Conservation (phyloP, 768 basidiomycete species). For the Antrodiella citrinella region DNA sequence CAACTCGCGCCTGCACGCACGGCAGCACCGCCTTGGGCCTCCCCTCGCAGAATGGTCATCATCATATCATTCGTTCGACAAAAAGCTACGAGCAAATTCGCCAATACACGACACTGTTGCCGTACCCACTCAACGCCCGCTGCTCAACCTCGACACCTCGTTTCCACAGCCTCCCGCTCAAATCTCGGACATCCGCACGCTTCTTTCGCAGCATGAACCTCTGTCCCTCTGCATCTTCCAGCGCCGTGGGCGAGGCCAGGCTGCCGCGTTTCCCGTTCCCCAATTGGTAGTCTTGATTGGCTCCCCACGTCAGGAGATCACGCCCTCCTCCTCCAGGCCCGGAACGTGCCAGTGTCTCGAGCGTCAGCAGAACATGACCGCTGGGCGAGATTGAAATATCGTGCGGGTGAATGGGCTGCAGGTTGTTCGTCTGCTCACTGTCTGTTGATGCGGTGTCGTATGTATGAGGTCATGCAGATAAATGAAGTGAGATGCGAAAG, state of each 20-base stretch:
- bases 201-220: constrained; percentile 51
- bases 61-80: no score
- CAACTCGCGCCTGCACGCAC: no score
- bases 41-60: background rate
- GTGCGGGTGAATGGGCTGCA: constrained; percentile 57
- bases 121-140: constrained; percentile 50
- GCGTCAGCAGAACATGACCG: constrained; percentile 67
- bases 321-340: constrained; percentile 44
- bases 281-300: constrained; percentile 65
- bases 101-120: constrained; percentile 67
- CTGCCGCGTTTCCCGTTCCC: constrained; percentile 67
- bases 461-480: background rate
- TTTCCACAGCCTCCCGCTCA: constrained; percentile 54
- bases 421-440: constrained; percentile 49
- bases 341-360: constrained; percentile 51
- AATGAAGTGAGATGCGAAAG: background rate
- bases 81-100: constrained; percentile 29
- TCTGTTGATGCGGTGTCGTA: constrained; percentile 33
- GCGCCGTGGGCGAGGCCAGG: constrained; percentile 41
- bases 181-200: constrained; percentile 48
- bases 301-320: constrained; percentile 69
- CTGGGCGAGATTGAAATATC: constrained; percentile 61
- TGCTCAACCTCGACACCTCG: constrained; percentile 58
- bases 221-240: constrained; percentile 44
- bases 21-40: no score